Evolutionary conservation across 768 basidiomycete genomes (phyloP).

Genomic region (Tulasnella sp.): DNA sequence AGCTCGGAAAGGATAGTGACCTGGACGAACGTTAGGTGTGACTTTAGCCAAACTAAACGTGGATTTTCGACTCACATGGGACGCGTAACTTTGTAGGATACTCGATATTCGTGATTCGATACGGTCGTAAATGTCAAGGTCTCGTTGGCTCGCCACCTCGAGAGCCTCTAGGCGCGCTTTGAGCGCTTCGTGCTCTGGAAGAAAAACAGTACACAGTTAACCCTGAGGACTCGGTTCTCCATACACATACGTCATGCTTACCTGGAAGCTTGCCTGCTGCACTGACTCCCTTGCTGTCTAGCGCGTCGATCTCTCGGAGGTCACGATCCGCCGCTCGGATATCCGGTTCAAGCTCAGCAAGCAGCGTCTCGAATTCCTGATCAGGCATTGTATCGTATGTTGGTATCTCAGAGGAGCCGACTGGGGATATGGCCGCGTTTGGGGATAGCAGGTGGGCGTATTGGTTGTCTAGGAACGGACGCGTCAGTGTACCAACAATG

Average conservation of each 20-base stretch:
- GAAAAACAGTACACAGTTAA: not conserved
- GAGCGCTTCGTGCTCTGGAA: constrained; percentile 56
- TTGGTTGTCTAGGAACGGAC: constrained; percentile 55
- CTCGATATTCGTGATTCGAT: constrained; percentile 63
- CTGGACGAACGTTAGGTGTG: constrained; percentile 39
- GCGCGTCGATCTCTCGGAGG: constrained; percentile 66
- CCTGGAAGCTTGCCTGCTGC: constrained; percentile 68
- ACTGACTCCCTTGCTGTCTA: constrained; percentile 67
- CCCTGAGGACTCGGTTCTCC: not conserved
- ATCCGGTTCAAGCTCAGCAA: constrained; percentile 78
- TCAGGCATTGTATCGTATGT: constrained; percentile 62
- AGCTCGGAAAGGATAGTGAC: constrained; percentile 77
- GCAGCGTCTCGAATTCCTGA: constrained; percentile 63
- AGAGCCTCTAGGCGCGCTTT: constrained; percentile 65
- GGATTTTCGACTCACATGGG: constrained; percentile 49
- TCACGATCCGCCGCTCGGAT: constrained; percentile 79
- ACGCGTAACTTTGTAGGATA: constrained; percentile 65
- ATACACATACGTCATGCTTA: constrained; percentile 32
- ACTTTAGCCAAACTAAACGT: not conserved
- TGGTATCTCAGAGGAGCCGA: constrained; percentile 41
- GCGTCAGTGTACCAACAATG: constrained; percentile 8
- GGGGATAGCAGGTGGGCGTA: constrained; percentile 71
- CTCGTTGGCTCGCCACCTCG: constrained; percentile 55
- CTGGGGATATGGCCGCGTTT: constrained; percentile 67
- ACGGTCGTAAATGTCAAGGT: constrained; percentile 50